Percentiles rank a stretch among this genome's conserved stretches.
Evolutionary conservation across 768 basidiomycete genomes (phyloP).

Genomic region (Calocybe cyanea): DNA sequence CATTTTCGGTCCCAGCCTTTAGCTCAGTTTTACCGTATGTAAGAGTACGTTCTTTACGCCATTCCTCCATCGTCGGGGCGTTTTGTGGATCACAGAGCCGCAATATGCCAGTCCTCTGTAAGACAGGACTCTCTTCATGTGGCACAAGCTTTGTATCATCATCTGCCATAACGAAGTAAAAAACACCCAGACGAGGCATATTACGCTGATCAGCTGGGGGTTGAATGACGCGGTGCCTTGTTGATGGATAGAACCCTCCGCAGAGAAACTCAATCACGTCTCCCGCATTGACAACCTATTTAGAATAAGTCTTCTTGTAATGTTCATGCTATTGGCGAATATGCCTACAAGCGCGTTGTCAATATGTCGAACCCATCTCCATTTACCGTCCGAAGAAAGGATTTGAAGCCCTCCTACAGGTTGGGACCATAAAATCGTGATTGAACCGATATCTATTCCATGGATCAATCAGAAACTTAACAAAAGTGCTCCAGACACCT

Average conservation of each 20-base stretch:
- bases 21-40: constrained; percentile 50
- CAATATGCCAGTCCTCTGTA: constrained; percentile 40
- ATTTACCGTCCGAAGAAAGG: constrained; percentile 43
- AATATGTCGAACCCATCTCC: constrained; percentile 58
- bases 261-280: constrained; percentile 59
- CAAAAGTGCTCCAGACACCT: background rate
- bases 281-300: constrained; percentile 56
- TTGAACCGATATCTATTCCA: constrained; percentile 43
- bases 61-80: constrained; percentile 49
- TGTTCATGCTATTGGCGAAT: background rate
- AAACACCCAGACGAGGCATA: constrained; percentile 49
- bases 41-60: constrained; percentile 47
- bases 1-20: constrained; percentile 33
- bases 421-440: constrained; percentile 60
- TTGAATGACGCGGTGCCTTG: constrained; percentile 41
- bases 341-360: constrained; percentile 50
- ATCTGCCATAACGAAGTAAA: constrained; percentile 54
- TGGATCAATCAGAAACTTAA: background rate
- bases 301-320: background rate
- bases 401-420: constrained; percentile 59
- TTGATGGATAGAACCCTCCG: constrained; percentile 56
- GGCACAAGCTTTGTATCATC: constrained; percentile 47
- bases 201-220: constrained; percentile 52
- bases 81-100: constrained; percentile 32
- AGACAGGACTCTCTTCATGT: constrained; percentile 41